These are phyloP conservation scores for Phyllosticta citribraziliensis DNA, from an alignment of 2,329 filamentous ascomycete genomes.

Conservation along the genomic window DNA sequence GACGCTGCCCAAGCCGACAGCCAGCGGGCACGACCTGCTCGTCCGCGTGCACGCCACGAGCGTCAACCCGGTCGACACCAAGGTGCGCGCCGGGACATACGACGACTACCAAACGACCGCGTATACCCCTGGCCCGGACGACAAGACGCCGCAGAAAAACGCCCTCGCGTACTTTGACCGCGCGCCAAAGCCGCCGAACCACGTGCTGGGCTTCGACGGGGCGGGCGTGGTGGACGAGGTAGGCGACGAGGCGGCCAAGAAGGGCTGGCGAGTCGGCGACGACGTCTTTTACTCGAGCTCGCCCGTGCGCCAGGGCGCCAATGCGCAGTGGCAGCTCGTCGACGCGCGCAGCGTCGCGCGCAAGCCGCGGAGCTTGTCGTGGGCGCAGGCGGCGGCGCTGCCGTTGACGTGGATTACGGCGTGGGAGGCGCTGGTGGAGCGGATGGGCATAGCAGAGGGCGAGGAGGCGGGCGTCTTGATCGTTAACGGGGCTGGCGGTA, in stretches of 20 bases:
- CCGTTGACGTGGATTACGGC: conserved; percentile 37
- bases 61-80: conserved; percentile 33
- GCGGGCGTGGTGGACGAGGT: conserved; percentile 28
- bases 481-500: conserved; percentile 37
- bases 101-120: conserved; percentile 24
- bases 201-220: conserved; percentile 37
- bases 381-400: conserved; percentile 34
- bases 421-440: conserved; percentile 34
- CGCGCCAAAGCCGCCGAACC: conserved; percentile 16
- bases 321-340: conserved; percentile 35
- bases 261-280: conserved; percentile 34
- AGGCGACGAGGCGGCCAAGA: conserved; percentile 16
- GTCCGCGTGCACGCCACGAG: conserved; percentile 29
- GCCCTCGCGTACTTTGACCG: conserved; percentile 26
- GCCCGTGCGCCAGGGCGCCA: conserved; percentile 32
- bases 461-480: conserved; percentile 29
- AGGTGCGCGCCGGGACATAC: conserved; percentile 25
- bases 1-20: conserved; percentile 23
- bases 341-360: conserved; percentile 30
- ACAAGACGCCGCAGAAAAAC: not conserved
- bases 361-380: conserved; percentile 27
- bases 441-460: conserved; percentile 29
- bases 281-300: conserved; percentile 35
- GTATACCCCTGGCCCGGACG: conserved; percentile 6
- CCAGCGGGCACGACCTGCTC: conserved; percentile 26